Conservation (phyloP, 2,329 filamentous ascomycete species). For the Parafenestella ontariensis region DNA sequence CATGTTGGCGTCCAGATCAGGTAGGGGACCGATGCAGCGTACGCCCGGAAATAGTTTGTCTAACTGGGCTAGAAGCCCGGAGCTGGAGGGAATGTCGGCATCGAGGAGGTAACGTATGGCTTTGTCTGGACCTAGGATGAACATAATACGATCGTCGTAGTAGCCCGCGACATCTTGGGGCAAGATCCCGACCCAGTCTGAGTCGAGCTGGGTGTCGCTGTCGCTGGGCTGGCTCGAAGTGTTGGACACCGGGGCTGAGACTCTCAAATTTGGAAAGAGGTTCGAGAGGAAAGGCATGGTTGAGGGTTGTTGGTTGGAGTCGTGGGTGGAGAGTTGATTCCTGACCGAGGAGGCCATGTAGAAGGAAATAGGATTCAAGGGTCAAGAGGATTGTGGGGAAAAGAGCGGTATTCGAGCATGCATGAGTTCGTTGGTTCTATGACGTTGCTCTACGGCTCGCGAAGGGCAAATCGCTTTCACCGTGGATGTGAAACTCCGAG, state of each 20-base stretch:
- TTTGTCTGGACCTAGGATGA: conserved; percentile 2
- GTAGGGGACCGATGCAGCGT: neutral
- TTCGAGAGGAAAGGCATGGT: neutral
- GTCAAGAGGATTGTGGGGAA: neutral
- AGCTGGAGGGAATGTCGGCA: conserved; percentile 2
- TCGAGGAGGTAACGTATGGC: conserved; percentile 1
- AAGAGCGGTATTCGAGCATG: neutral
- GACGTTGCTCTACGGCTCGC: neutral
- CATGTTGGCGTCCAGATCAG: neutral
- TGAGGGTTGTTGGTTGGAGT: neutral
- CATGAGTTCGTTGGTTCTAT: neutral
- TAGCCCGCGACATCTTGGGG: neutral
- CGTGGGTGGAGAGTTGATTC: neutral
- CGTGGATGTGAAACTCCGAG: no score
- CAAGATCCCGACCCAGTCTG: conserved; percentile 4
- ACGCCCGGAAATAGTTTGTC: neutral
- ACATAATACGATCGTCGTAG: conserved; percentile 5
- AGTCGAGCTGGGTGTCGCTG: neutral
- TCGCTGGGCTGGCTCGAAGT: neutral
- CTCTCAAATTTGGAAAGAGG: neutral
- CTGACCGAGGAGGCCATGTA: neutral
- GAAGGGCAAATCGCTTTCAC: neutral
- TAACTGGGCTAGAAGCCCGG: neutral
- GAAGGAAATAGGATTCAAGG: neutral
- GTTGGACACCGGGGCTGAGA: neutral